Evolutionary conservation across 371 early-diverging fungal species (phyloP), one percentile per base, ranked within the genome.

Genomic region (Capniomyces stellatus): DNA sequence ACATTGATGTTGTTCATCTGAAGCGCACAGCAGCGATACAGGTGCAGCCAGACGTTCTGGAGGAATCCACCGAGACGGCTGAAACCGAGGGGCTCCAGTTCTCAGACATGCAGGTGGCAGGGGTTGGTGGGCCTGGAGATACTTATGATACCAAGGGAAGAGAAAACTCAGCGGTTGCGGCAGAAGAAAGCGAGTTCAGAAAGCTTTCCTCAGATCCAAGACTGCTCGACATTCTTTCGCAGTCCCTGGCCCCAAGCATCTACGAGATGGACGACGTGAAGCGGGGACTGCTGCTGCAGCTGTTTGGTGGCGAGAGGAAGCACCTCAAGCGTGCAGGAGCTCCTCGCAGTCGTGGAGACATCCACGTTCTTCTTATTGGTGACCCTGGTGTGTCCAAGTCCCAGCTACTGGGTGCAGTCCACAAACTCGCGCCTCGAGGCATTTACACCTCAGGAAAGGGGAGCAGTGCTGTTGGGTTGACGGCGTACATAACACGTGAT

Each of bases 331-430:
- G 79, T 50, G 71, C 85, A 44, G 85, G 85, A 18, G 62, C 81
- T 29, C 79, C 93, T 10, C 70, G 67, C 2, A 66, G 74, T 61
- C 78, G 95, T 59, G 96, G 95, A 3, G 98, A 99, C 60, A 94
- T 98, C 61, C 95, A 99, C 64, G 80, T 99, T 21, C 73, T 98
- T 43, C 66, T 99, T 51, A 94, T 98, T 2, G 99, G 99, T 61
- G 99, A 99, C 69, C 99, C 99, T 15, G 99, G 99, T 71, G 94
- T 98, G 44, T 82, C 89, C 62, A 99, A 99, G 75, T 93, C 94
- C 23, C 99, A 99, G 71, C 65, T 99, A 47, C 72, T 99, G 40
- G 76, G 81, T 59, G 94, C 96, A 53, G 92, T 96, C 19, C 94
- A 98, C 69, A 79, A 87, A 61, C 81, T 98, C 59, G 84, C 93